Percentiles rank a stretch among this genome's conserved stretches.
phyloP scores from a whole-genome alignment of 164 flowering plant species.

The Tinospora cordifolia region DNA sequence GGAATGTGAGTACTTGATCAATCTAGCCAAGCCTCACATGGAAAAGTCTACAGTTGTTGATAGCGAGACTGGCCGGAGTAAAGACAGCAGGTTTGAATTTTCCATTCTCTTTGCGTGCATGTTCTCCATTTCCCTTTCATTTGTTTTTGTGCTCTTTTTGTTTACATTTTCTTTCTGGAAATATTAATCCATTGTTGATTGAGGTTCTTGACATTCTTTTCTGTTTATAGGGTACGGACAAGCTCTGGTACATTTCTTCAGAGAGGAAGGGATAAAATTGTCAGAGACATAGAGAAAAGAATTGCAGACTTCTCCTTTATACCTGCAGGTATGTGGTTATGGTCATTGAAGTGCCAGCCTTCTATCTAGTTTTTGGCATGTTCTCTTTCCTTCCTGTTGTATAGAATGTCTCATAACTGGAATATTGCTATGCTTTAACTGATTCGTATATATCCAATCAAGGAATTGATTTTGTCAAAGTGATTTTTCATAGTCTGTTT shows the following conservation, averaged over 20 bases:
- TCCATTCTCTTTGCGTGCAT: background rate
- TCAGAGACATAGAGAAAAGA: conserved; percentile 70
- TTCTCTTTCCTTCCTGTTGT: background rate
- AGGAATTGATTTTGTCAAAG: background rate
- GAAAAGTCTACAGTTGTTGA: conserved; percentile 87
- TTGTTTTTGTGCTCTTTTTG: background rate
- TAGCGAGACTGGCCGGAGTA: conserved; percentile 75
- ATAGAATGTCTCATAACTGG: background rate
- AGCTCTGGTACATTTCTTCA: conserved; percentile 81
- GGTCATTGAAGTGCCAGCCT: background rate
- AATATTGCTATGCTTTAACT: background rate
- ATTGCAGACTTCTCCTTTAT: conserved; percentile 89
- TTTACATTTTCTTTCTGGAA: background rate
- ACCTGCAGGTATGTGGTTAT: conserved; percentile 62
- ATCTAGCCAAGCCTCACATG: conserved; percentile 84
- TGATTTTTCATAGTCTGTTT: background rate
- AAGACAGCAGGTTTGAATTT: conserved; percentile 75
- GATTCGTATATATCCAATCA: background rate
- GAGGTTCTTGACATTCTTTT: conserved; percentile 2
- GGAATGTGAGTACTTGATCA: conserved; percentile 82
- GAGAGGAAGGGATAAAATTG: conserved; percentile 71
- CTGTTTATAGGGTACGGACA: conserved; percentile 67
- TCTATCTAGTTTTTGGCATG: background rate
- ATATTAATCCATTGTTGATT: background rate
- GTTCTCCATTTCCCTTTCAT: background rate